These are phyloP conservation scores for Trichaptum fuscoviolaceum DNA, from an alignment of 768 basidiomycete species.

Conservation along the genomic window DNA sequence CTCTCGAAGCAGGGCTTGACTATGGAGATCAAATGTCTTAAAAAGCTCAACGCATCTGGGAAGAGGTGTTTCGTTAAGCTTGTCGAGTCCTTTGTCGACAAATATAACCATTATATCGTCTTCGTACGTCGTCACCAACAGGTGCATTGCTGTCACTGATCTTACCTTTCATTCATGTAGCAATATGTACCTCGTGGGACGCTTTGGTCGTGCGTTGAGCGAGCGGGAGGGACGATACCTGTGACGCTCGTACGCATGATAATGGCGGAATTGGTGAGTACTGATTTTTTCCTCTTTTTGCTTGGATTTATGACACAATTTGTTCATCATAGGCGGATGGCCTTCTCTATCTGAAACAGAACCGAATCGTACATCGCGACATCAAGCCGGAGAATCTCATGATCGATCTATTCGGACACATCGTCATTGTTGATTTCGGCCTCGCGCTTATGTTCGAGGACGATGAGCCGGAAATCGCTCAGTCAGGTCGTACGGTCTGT, in stretches of 20 bases:
- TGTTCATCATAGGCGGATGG: not conserved
- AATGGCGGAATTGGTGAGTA: conserved; percentile 15
- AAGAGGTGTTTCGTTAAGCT: not conserved
- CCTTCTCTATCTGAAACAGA: conserved; percentile 13
- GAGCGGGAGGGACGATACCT: conserved; percentile 8
- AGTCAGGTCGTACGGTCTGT: conserved; percentile 34
- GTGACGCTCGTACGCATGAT: conserved; percentile 13
- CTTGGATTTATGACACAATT: not conserved
- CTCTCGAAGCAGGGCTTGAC: not conserved
- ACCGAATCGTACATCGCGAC: conserved; percentile 41
- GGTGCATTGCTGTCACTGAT: not conserved
- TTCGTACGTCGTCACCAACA: conserved; percentile 9
- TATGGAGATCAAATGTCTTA: not conserved
- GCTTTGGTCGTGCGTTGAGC: conserved; percentile 7
- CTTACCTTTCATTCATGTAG: not conserved
- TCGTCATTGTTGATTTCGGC: conserved; percentile 16
- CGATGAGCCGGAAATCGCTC: conserved; percentile 33
- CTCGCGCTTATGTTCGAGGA: conserved; percentile 17
- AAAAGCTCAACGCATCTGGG: not conserved
- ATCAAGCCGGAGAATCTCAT: conserved; percentile 51
- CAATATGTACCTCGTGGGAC: conserved; percentile 13
- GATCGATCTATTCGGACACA: conserved; percentile 23
- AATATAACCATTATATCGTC: conserved; percentile 14
- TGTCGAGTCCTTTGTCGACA: conserved; percentile 9
- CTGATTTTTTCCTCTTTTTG: not conserved